Evolutionary conservation across 176 grass and related monocot species (phyloP).

Genomic region (Poa annua): DNA sequence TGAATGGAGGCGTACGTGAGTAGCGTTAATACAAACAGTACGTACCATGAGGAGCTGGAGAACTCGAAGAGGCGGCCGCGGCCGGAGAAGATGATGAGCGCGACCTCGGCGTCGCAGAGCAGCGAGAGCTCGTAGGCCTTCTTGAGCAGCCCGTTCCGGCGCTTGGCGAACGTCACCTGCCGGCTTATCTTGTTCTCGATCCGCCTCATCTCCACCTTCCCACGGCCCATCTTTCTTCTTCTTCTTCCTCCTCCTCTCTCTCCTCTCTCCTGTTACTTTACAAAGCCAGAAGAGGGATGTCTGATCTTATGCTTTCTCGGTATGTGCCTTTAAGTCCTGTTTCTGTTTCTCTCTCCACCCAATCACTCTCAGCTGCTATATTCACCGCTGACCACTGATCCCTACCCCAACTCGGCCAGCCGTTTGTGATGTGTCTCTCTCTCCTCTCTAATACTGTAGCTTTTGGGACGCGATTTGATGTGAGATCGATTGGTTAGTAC

Average conservation of each 20-base stretch:
- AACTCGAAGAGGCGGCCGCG: conserved; percentile 93
- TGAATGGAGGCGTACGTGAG: neutral
- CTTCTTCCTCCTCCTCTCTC: neutral
- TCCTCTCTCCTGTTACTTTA: conserved; percentile 17
- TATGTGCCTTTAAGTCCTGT: conserved; percentile 3
- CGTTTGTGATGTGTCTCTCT: neutral
- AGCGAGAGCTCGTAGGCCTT: conserved; percentile 92
- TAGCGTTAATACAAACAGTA: conserved; percentile 21
- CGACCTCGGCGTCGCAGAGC: conserved; percentile 89
- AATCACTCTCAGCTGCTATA: neutral
- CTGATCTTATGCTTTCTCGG: conserved; percentile 30
- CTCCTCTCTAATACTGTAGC: neutral
- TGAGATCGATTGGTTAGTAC: neutral
- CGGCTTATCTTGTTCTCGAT: conserved; percentile 97
- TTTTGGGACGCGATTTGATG: neutral
- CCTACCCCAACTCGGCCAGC: neutral
- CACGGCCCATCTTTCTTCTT: conserved; percentile 62
- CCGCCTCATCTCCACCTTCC: conserved; percentile 89
- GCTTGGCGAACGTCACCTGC: conserved; percentile 94
- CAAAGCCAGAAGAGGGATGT: conserved; percentile 9
- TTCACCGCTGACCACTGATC: neutral
- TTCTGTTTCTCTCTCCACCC: neutral
- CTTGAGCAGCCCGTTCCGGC: conserved; percentile 86
- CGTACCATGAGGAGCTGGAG: conserved; percentile 75
- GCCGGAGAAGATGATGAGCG: conserved; percentile 92